phyloP scores from a whole-genome alignment of 768 basidiomycete genomes.

The Serendipita sp. region DNA sequence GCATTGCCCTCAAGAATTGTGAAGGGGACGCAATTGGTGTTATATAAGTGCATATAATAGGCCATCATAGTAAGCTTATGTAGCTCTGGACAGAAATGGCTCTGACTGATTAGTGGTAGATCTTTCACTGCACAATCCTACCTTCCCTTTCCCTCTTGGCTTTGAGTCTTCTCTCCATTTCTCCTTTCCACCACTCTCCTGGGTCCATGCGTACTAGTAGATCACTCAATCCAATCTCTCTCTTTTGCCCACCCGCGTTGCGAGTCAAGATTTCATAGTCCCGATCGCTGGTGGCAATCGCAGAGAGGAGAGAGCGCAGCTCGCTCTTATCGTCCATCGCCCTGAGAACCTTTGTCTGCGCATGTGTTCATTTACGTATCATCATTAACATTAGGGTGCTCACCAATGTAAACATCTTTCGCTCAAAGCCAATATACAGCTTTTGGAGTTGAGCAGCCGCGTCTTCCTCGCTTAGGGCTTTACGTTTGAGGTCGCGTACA shows the following conservation, averaged over 20 bases:
- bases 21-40: background rate
- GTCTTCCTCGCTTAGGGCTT: conserved; percentile 42
- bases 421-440: conserved; percentile 35
- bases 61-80: too few relatives aligned
- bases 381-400: conserved; percentile 15
- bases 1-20: background rate
- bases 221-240: conserved; percentile 39
- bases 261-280: conserved; percentile 10
- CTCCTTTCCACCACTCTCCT: conserved; percentile 40
- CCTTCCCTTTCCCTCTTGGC: background rate
- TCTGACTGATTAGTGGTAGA: background rate
- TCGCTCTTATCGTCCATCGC: conserved; percentile 35
- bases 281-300: conserved; percentile 5
- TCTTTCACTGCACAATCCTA: background rate
- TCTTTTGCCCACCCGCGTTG: conserved; percentile 25
- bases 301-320: conserved; percentile 11
- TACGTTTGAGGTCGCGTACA: conserved; percentile 41
- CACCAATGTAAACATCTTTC: conserved; percentile 43
- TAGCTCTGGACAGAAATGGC: background rate
- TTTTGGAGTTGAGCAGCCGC: conserved; percentile 42
- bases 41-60: background rate
- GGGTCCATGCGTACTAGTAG: conserved; percentile 38
- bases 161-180: background rate
- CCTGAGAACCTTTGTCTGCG: conserved; percentile 40
- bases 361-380: conserved; percentile 8